These are phyloP conservation scores for Marchantia polymorpha DNA, from an alignment of 225 moss, liverwort and hornwort species.

Conservation along the genomic window DNA sequence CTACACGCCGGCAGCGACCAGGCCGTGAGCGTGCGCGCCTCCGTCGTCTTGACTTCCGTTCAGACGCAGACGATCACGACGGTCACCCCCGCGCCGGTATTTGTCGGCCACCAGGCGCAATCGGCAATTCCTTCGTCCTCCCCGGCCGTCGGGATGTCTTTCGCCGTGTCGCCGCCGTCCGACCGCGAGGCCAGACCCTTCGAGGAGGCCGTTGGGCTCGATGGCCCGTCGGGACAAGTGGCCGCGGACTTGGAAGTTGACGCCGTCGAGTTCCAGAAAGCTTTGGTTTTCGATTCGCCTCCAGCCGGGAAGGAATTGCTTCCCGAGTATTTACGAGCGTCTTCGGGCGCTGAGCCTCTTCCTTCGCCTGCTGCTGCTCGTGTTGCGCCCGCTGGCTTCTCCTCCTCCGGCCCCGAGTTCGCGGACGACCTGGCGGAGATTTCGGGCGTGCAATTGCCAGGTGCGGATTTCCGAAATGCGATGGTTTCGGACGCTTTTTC, in stretches of 20 bases:
- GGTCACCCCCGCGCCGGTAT: conserved; percentile 18
- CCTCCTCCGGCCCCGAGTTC: neutral
- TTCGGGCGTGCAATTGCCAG: neutral
- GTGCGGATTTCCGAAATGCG: neutral
- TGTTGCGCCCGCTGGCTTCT: neutral
- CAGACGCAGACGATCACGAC: conserved; percentile 7
- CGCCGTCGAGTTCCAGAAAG: neutral
- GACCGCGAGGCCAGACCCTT: neutral
- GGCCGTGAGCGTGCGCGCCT: neutral
- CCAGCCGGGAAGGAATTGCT: neutral
- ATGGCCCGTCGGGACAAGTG: neutral
- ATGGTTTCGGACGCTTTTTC: neutral
- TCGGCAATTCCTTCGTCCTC: conserved; percentile 29
- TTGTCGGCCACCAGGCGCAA: conserved; percentile 20
- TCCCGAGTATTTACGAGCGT: neutral
- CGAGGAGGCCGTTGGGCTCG: neutral
- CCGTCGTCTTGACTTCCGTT: neutral
- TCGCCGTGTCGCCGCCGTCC: neutral
- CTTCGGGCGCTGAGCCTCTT: neutral
- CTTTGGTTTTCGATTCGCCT: conserved; percentile 3
- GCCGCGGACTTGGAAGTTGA: neutral
- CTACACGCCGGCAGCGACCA: neutral
- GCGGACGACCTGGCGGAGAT: neutral
- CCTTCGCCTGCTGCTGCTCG: neutral
- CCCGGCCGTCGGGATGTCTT: neutral